A percentile compares a stretch with the other conserved stretches of the same genome.
Conservation (phyloP, 2,329 filamentous ascomycete species). For the Penicillium sp. region DNA sequence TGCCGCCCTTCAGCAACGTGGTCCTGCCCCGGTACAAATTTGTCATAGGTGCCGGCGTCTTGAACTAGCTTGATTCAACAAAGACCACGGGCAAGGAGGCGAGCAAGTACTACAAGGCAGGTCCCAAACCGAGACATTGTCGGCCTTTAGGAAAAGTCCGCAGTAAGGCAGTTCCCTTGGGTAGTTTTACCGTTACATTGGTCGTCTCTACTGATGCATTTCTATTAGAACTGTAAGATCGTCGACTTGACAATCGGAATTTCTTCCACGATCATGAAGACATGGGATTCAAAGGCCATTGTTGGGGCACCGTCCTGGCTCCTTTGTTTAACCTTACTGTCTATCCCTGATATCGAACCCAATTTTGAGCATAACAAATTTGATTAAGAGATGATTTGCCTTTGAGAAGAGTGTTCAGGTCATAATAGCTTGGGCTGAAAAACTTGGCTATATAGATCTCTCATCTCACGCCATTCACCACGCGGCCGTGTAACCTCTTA, state of each 20-base stretch:
- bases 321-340: background rate
- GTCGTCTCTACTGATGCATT: background rate
- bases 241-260: background rate
- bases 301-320: background rate
- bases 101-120: background rate
- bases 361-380: background rate
- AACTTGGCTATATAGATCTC: background rate
- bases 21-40: background rate
- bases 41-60: background rate
- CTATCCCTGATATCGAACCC: background rate
- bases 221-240: background rate
- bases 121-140: background rate
- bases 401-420: no score
- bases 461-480: slow-evolving; percentile 5
- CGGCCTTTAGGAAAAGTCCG: background rate
- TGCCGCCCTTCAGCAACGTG: background rate
- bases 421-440: background rate
- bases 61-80: background rate
- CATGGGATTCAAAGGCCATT: background rate
- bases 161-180: background rate
- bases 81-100: background rate
- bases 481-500: slow-evolving; percentile 12
- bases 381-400: no score
- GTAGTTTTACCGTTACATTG: background rate
- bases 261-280: background rate